phyloP scores from a whole-genome alignment of 2,329 filamentous ascomycete species.

The Tolypocladium cylindrosporum region DNA sequence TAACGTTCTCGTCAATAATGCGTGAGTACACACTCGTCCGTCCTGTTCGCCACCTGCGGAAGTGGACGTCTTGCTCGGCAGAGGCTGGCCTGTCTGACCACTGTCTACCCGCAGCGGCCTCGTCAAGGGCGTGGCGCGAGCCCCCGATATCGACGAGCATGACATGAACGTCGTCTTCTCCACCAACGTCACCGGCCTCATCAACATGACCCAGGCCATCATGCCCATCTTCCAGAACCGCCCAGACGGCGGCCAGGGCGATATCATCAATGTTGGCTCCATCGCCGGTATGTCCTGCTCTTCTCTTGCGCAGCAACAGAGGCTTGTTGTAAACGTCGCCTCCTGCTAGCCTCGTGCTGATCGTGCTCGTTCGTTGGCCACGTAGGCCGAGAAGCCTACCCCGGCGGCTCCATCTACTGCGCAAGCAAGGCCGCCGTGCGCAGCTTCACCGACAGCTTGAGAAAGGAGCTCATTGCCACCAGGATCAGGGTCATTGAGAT shows the following conservation, averaged over 20 bases:
- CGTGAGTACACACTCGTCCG: constrained; percentile 43
- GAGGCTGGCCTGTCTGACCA: background rate
- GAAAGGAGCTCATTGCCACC: constrained; percentile 73
- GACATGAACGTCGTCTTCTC: constrained; percentile 83
- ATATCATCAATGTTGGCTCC: constrained; percentile 91
- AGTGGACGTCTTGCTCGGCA: background rate
- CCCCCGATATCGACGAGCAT: constrained; percentile 69
- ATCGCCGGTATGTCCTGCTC: constrained; percentile 53
- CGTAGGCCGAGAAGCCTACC: constrained; percentile 66
- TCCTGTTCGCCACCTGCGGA: background rate
- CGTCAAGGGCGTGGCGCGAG: constrained; percentile 78
- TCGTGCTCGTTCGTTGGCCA: background rate
- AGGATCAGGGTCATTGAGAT: constrained; percentile 78
- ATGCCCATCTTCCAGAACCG: constrained; percentile 72
- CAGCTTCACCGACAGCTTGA: constrained; percentile 71
- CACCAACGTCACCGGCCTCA: constrained; percentile 89
- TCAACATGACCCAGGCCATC: constrained; percentile 92
- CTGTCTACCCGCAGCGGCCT: constrained; percentile 50
- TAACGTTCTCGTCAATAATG: constrained; percentile 90
- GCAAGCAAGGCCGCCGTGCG: constrained; percentile 84
- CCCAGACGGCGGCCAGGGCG: constrained; percentile 67
- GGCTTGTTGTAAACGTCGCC: background rate
- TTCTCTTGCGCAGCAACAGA: background rate
- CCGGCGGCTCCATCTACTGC: constrained; percentile 84
- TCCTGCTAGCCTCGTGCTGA: background rate